Percentiles rank a stretch among this genome's conserved stretches.
These are phyloP conservation scores for Leptomonas seymouri DNA, from an alignment of 208 protist species.

Conservation along the genomic window DNA sequence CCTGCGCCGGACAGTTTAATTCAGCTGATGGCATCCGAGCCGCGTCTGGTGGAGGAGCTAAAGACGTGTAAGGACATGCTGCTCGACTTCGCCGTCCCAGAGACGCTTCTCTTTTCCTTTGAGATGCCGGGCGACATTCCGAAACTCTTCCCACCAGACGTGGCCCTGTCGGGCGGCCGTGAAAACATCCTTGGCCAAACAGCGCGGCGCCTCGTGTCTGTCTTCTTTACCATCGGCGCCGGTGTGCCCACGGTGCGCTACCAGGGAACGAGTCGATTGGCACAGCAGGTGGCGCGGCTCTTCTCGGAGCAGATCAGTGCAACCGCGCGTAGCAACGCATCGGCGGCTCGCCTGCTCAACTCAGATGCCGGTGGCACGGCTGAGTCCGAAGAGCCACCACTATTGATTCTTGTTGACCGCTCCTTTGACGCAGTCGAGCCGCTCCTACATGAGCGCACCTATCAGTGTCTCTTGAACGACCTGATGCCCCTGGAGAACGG, in stretches of 20 bases:
- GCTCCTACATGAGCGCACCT: constrained; percentile 85
- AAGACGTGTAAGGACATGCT: constrained; percentile 69
- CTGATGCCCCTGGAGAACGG: constrained; percentile 63
- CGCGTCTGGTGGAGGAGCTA: constrained; percentile 45
- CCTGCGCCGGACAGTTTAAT: constrained; percentile 40
- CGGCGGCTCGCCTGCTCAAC: constrained; percentile 41
- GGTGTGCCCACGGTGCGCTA: constrained; percentile 70
- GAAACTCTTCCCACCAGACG: constrained; percentile 48
- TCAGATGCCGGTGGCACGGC: not conserved
- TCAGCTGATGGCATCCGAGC: constrained; percentile 46
- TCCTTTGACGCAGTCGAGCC: constrained; percentile 73
- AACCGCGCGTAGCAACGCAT: constrained; percentile 29
- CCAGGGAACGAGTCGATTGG: constrained; percentile 56
- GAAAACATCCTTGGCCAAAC: constrained; percentile 55
- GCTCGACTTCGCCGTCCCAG: constrained; percentile 66
- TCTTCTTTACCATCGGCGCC: constrained; percentile 63
- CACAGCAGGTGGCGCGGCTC: constrained; percentile 44
- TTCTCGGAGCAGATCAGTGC: constrained; percentile 47
- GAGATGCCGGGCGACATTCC: constrained; percentile 54
- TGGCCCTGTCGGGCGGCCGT: constrained; percentile 32
- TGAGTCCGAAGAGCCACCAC: constrained; percentile 32
- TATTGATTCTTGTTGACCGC: constrained; percentile 87
- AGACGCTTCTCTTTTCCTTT: constrained; percentile 74
- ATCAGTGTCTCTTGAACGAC: constrained; percentile 85
- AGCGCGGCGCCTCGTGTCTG: constrained; percentile 50